Percentiles rank a stretch among this genome's conserved stretches.
Evolutionary conservation across 164 flowering plant genomes (phyloP).

Genomic region (Hamamelis virginiana): DNA sequence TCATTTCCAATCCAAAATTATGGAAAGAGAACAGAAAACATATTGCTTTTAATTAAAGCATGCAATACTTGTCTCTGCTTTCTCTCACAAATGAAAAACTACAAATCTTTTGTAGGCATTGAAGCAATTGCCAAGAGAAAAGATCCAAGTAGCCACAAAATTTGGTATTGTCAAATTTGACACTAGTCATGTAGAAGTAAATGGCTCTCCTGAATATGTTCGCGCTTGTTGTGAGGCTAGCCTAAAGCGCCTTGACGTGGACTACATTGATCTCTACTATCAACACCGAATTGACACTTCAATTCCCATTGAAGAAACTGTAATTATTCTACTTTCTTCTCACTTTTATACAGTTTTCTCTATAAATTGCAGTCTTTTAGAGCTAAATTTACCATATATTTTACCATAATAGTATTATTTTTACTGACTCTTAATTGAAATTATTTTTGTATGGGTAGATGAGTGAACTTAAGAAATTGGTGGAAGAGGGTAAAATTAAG

Average conservation of each 20-base stretch:
- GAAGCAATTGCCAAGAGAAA: constrained; percentile 26
- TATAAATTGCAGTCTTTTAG: too few species aligned
- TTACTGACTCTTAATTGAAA: too few species aligned
- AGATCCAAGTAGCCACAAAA: constrained; percentile 26
- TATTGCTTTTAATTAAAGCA: too few species aligned
- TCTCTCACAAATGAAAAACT: too few species aligned
- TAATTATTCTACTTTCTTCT: not conserved
- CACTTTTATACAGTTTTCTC: too few species aligned
- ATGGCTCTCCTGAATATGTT: constrained; percentile 17
- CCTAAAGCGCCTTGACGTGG: constrained; percentile 20
- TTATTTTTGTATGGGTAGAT: constrained; percentile 14
- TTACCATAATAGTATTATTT: too few species aligned
- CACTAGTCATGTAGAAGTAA: not conserved
- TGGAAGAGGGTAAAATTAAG: constrained; percentile 40
- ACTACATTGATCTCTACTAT: constrained; percentile 27
- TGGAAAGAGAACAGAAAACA: too few species aligned
- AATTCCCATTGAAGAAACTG: constrained; percentile 17
- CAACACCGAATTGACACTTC: constrained; percentile 25
- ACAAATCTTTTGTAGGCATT: constrained; percentile 14
- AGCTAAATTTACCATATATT: too few species aligned
- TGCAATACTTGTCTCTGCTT: too few species aligned
- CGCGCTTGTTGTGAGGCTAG: constrained; percentile 25
- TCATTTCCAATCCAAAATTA: too few species aligned
- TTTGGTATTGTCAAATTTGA: constrained; percentile 12
- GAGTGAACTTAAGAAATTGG: constrained; percentile 39